Evolutionary conservation across 306 rosid genomes (phyloP).

Genomic region (Glycine tomentella): DNA sequence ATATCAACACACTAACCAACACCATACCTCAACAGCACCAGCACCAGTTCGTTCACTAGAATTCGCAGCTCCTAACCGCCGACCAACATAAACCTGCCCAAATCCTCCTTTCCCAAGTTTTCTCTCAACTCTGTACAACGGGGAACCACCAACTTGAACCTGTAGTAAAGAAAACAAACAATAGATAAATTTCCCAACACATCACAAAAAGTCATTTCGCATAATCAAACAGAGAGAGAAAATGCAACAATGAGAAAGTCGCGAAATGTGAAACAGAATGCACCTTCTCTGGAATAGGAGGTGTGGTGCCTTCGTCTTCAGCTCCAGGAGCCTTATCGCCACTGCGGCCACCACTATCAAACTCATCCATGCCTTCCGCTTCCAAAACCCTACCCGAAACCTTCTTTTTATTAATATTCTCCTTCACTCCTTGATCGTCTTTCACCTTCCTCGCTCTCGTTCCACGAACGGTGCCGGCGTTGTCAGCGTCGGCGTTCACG

Average conservation of each 20-base stretch:
- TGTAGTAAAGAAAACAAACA: constrained; percentile 47
- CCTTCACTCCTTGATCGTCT: constrained; percentile 18
- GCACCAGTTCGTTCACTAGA: constrained; percentile 67
- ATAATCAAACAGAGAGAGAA: too few relatives aligned
- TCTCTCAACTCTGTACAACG: constrained; percentile 69
- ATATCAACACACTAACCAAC: neutral
- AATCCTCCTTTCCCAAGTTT: constrained; percentile 97
- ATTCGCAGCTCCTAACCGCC: constrained; percentile 63
- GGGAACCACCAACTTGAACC: constrained; percentile 97
- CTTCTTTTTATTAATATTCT: neutral
- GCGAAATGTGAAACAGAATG: too few relatives aligned
- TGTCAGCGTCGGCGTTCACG: too few relatives aligned
- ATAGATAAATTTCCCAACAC: neutral
- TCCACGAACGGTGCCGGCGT: neutral
- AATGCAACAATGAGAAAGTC: neutral
- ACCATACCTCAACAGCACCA: constrained; percentile 74
- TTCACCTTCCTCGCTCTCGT: constrained; percentile 43
- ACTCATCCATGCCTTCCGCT: constrained; percentile 73
- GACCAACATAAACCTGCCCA: constrained; percentile 94
- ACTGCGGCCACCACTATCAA: constrained; percentile 79
- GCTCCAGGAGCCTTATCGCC: constrained; percentile 72
- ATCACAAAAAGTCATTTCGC: neutral
- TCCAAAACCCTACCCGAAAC: constrained; percentile 44
- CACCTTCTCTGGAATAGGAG: constrained; percentile 97
- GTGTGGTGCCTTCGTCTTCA: constrained; percentile 70